Conservation (phyloP, 768 basidiomycete species). For the Pleurotus ostreatus region DNA sequence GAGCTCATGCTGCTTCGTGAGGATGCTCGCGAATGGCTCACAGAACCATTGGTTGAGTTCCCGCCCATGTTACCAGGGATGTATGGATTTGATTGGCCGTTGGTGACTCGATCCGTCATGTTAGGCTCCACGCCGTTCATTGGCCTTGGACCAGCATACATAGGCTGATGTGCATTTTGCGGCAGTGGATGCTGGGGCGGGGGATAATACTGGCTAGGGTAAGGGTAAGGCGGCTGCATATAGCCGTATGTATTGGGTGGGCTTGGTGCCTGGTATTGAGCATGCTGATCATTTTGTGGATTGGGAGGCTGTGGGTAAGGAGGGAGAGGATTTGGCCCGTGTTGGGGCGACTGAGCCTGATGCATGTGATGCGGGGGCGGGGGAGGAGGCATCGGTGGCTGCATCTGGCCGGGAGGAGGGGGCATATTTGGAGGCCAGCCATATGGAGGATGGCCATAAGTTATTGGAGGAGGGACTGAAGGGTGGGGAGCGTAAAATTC, state of each 20-base stretch:
- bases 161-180: slow-evolving; percentile 14
- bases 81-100: slow-evolving; percentile 26
- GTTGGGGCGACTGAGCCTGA: slow-evolving; percentile 3
- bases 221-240: slow-evolving; percentile 28
- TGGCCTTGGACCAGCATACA: slow-evolving; percentile 15
- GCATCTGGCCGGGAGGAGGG: slow-evolving; percentile 12
- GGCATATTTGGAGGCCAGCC: slow-evolving; percentile 33
- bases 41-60: slow-evolving; percentile 14
- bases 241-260: slow-evolving; percentile 23
- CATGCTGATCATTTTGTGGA: slow-evolving; percentile 7
- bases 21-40: slow-evolving; percentile 27
- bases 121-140: slow-evolving; percentile 15
- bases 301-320: slow-evolving; percentile 5
- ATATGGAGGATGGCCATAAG: slow-evolving; percentile 28
- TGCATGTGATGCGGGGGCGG: slow-evolving; percentile 17
- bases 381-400: slow-evolving; percentile 7
- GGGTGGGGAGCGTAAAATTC: slow-evolving; percentile 27
- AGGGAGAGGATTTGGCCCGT: slow-evolving; percentile 1
- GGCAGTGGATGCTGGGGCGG: slow-evolving; percentile 23
- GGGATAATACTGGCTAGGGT: slow-evolving; percentile 30
- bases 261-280: no score
- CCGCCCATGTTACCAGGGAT: slow-evolving; percentile 16
- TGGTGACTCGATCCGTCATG: slow-evolving; percentile 20
- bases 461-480: slow-evolving; percentile 23
- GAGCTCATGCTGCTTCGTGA: slow-evolving; percentile 22